Evolutionary conservation across 441 rosid species (phyloP).

Genomic region (Biscutella laevigata): DNA sequence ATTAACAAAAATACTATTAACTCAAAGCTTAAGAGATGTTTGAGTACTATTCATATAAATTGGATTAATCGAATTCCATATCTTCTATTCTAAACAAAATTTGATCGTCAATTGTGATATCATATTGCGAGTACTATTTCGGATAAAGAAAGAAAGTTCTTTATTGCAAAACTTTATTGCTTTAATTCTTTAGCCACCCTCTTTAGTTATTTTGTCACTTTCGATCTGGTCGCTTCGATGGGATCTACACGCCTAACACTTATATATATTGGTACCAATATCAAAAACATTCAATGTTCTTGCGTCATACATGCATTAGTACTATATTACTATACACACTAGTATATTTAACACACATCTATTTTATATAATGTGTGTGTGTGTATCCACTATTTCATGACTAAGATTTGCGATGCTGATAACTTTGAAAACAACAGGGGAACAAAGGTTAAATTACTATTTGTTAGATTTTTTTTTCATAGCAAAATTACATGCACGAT

Average conservation of each 20-base stretch:
- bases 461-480: background rate
- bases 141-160: conserved; percentile 20
- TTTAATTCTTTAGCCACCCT: conserved; percentile 20
- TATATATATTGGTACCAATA: conserved; percentile 12
- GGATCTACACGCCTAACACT: conserved; percentile 26
- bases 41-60: no score
- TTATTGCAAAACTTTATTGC: conserved; percentile 22
- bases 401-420: conserved; percentile 15
- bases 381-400: conserved; percentile 17
- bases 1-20: no score
- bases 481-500: background rate
- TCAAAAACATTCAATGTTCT: conserved; percentile 18
- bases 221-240: conserved; percentile 26
- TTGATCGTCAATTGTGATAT: conserved; percentile 14
- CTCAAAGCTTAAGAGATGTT: no score
- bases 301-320: conserved; percentile 25
- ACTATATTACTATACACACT: no score
- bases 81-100: conserved; percentile 5
- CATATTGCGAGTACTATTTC: conserved; percentile 17
- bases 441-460: background rate
- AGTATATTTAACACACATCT: no score
- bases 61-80: background rate
- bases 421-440: conserved; percentile 2
- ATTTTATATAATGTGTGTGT: background rate
- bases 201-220: conserved; percentile 26